Base-by-base conservation (phyloP, 176 grass and related monocot genomes). In the Avena insularis region DNA sequence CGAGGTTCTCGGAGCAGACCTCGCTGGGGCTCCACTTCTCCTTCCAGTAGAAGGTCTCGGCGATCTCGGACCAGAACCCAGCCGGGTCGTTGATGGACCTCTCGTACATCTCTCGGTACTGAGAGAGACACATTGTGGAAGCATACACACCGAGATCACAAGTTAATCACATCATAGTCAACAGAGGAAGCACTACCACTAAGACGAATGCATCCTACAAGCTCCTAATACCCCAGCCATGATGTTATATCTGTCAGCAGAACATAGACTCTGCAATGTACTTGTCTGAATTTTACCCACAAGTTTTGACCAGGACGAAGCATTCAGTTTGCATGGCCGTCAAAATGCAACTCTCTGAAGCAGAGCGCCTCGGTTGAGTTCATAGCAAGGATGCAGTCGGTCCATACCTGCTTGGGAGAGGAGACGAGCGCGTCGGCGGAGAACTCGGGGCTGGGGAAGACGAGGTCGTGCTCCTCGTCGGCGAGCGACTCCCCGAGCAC, bases 51-150 rank as follows among this genome's bases (percentile, higher is more conserved):
- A 98, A 98, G 58, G 89, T 77, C 16, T 87, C 71, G n/a, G 93
- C 95, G 47, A 98, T 89, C 91, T 95, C 91, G 2, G 93, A 92
- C 95, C 95, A 98, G 84, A 98, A 98, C 31, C 90, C 90, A 2
- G 91, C 81, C 25, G 95, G 95, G 71, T 95, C 91, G 17, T 89
- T 89, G 53, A 98, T 86, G 10, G 93, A 98, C 78, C 92, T 95
- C 88, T 87, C 83, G 75, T 98, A 95, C 95, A 98, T 93, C 78
- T 98, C 75, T 36, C 71, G 83, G 71, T 98, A 93, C 95, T 98
- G 86, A 73, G 51, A 13, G 40, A 43, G 40, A 43, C 20, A 65
- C 47, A 46, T 36, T 19, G 83, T 71, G 47, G 47, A 67, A 64
- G 71, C 85, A 74, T 62, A 63, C 8, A 57, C 23, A 57, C 23